phyloP scores from a whole-genome alignment of 2,329 filamentous ascomycete species.

The Fonsecaea multimorphosa region DNA sequence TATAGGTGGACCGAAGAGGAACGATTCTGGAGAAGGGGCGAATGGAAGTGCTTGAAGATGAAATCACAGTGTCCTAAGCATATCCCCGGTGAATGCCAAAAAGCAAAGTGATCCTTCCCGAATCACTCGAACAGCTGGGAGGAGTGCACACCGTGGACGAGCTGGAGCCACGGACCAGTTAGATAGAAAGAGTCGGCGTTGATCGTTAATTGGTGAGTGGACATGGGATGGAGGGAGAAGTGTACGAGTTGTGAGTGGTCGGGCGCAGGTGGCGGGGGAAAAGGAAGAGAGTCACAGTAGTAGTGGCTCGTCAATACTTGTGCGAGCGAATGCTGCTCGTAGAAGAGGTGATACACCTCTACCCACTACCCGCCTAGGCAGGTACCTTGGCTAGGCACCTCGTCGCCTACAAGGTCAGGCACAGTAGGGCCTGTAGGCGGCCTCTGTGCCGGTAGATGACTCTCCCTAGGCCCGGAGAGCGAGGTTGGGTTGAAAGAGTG shows the following conservation, averaged over 20 bases:
- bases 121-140: neutral
- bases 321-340: too few relatives aligned
- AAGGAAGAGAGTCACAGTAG: neutral
- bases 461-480: neutral
- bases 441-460: neutral
- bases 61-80: too few relatives aligned
- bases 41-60: neutral
- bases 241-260: too few relatives aligned
- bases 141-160: too few relatives aligned
- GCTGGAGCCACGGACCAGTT: too few relatives aligned
- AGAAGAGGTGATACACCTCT: too few relatives aligned
- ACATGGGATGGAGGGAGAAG: neutral
- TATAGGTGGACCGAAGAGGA: neutral
- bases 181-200: neutral
- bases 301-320: too few relatives aligned
- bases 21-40: neutral
- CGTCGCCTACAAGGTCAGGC: too few relatives aligned
- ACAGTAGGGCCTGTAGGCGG: too few relatives aligned
- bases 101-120: neutral
- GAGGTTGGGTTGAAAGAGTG: neutral
- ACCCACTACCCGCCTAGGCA: neutral
- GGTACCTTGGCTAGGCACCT: too few relatives aligned
- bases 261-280: neutral
- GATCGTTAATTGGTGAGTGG: neutral
- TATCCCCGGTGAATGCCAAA: neutral